These are phyloP conservation scores for Sequoiadendron giganteum DNA, from an alignment of 75 land plant genomes.

Conservation along the genomic window DNA sequence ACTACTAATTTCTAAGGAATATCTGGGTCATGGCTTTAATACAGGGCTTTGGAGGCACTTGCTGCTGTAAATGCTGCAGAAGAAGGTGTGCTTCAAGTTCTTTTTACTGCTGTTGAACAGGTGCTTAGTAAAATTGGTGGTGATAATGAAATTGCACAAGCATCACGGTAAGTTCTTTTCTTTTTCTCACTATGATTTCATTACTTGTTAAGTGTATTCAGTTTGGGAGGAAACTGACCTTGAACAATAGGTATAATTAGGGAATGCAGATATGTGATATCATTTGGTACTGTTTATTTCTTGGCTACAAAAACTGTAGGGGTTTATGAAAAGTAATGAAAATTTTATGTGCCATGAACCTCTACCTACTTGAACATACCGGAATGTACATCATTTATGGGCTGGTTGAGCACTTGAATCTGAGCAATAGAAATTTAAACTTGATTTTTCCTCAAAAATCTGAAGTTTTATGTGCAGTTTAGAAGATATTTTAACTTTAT, in stretches of 20 bases:
- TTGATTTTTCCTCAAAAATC: background rate
- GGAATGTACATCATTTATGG: background rate
- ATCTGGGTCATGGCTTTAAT: background rate
- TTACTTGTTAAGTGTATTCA: background rate
- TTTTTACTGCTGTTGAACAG: constrained; percentile 76
- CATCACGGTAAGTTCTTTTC: constrained; percentile 53
- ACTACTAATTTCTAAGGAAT: background rate
- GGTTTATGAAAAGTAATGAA: background rate
- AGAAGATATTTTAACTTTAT: background rate
- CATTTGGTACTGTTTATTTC: background rate
- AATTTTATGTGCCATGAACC: background rate
- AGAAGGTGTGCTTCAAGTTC: constrained; percentile 70
- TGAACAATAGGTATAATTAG: background rate
- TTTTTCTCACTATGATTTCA: background rate
- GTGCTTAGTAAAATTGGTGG: constrained; percentile 48
- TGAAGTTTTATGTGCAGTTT: background rate
- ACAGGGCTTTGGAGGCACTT: constrained; percentile 82
- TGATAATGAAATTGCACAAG: constrained; percentile 78
- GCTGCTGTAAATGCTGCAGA: constrained; percentile 70
- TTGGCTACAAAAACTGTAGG: background rate
- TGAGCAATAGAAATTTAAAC: too few relatives aligned
- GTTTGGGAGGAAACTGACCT: background rate
- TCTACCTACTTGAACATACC: background rate
- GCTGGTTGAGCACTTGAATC: background rate
- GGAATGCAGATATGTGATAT: background rate